These are phyloP conservation scores for Sordariomycetes sp. DNA, from an alignment of 2,329 filamentous ascomycete species.

Conservation along the genomic window DNA sequence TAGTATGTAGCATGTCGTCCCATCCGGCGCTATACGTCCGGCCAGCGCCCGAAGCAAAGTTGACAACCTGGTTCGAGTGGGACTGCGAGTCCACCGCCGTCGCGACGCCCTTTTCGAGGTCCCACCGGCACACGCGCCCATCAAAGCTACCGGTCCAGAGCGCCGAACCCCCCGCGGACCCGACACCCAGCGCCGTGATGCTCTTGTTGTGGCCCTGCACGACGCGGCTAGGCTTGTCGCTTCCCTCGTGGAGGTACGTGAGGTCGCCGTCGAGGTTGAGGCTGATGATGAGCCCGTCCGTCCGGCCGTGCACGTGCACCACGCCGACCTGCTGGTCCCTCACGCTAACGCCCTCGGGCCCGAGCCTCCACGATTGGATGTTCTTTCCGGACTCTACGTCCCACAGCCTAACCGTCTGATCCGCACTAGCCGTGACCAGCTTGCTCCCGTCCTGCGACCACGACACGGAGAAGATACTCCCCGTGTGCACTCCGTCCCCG, in stretches of 20 bases:
- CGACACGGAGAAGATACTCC: conserved; percentile 83
- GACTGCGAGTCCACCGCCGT: conserved; percentile 63
- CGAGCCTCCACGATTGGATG: conserved; percentile 74
- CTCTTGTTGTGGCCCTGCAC: conserved; percentile 85
- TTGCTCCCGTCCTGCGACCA: conserved; percentile 80
- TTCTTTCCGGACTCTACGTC: conserved; percentile 69
- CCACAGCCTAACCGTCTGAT: conserved; percentile 93
- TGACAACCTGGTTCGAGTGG: conserved; percentile 77
- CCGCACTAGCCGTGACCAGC: conserved; percentile 83
- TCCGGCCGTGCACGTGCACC: conserved; percentile 72
- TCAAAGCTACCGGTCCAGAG: conserved; percentile 89
- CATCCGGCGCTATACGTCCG: conserved; percentile 79
- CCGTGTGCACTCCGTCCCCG: conserved; percentile 73
- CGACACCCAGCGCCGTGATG: conserved; percentile 56
- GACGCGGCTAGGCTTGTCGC: conserved; percentile 51
- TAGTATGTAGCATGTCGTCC: conserved; percentile 79
- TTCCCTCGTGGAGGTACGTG: conserved; percentile 71
- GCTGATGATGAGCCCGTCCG: conserved; percentile 80
- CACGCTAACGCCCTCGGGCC: conserved; percentile 59
- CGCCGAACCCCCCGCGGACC: conserved; percentile 38
- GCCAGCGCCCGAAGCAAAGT: conserved; percentile 49
- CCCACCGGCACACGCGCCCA: conserved; percentile 76
- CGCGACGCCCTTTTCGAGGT: conserved; percentile 55
- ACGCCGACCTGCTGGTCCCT: conserved; percentile 88
- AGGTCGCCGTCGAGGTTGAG: conserved; percentile 80